Evolutionary conservation across 805 yeast species (phyloP).

Genomic region (Wickerhamiella azyma): DNA sequence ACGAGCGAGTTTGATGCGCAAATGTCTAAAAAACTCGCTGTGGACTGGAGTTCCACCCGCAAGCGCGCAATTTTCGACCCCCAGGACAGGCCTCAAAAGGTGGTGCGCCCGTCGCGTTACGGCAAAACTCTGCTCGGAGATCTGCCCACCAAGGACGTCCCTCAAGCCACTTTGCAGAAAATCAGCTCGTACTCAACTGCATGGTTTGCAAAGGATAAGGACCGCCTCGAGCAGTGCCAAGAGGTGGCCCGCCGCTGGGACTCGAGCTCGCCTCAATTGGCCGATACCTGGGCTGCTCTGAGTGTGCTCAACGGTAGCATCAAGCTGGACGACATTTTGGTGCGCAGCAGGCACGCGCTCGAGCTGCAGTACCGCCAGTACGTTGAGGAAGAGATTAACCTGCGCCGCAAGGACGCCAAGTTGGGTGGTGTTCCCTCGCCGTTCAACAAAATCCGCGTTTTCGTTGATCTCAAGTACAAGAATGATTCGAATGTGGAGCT

Average conservation of each 20-base stretch:
- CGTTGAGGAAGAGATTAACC: slow-evolving; percentile 50
- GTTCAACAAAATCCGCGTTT: slow-evolving; percentile 58
- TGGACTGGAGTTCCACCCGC: slow-evolving; percentile 67
- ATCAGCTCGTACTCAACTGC: background rate
- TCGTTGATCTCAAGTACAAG: slow-evolving; percentile 34
- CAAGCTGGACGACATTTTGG: slow-evolving; percentile 31
- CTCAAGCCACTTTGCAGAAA: slow-evolving; percentile 19
- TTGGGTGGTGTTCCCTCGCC: slow-evolving; percentile 60
- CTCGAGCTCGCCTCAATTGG: slow-evolving; percentile 53
- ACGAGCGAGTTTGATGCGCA: slow-evolving; percentile 72
- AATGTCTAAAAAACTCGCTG: slow-evolving; percentile 54
- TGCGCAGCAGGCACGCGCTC: slow-evolving; percentile 40
- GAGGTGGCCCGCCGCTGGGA: slow-evolving; percentile 37
- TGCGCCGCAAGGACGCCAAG: slow-evolving; percentile 33
- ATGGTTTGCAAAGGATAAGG: background rate
- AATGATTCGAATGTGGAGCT: slow-evolving; percentile 36
- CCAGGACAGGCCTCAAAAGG: slow-evolving; percentile 51
- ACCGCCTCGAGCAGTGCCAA: background rate
- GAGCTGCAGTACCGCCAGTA: slow-evolving; percentile 68
- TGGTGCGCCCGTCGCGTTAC: slow-evolving; percentile 44
- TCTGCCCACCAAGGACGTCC: background rate
- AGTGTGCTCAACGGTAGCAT: slow-evolving; percentile 8
- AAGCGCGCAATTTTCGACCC: slow-evolving; percentile 61
- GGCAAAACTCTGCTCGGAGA: slow-evolving; percentile 9
- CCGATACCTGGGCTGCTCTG: slow-evolving; percentile 26